A percentile compares a stretch with the other conserved stretches of the same genome.
phyloP scores from a whole-genome alignment of 352 stramenopile species.

The Peronospora farinosa region DNA sequence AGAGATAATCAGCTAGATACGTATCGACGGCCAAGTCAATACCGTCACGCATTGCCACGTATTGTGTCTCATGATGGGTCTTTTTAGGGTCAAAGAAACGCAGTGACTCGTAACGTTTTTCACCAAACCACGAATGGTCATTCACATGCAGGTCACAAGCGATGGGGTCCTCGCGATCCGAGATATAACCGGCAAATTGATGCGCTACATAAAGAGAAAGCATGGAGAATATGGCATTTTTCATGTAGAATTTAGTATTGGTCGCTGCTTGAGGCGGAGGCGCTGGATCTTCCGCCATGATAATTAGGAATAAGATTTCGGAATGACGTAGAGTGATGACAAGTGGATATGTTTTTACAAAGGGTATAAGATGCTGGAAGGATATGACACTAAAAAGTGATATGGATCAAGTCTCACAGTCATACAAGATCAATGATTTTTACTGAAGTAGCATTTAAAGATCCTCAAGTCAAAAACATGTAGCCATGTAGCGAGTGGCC shows the following conservation, averaged over 20 bases:
- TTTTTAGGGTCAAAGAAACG: slow-evolving; percentile 73
- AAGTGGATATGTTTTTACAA: too few relatives aligned
- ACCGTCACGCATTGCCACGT: slow-evolving; percentile 64
- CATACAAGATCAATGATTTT: too few relatives aligned
- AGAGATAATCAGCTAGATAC: slow-evolving; percentile 65
- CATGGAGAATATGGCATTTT: slow-evolving; percentile 75
- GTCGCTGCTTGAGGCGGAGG: slow-evolving; percentile 23
- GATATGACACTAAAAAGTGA: too few relatives aligned
- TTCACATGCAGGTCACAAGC: slow-evolving; percentile 55
- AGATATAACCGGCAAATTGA: slow-evolving; percentile 50
- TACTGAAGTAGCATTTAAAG: too few relatives aligned
- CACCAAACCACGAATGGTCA: slow-evolving; percentile 66
- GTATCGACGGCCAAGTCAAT: slow-evolving; percentile 66
- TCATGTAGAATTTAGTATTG: slow-evolving; percentile 65
- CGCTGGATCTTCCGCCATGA: slow-evolving; percentile 31
- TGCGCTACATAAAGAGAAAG: slow-evolving; percentile 55
- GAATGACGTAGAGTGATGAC: too few relatives aligned
- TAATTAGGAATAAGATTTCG: too few relatives aligned
- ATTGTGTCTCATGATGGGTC: slow-evolving; percentile 65
- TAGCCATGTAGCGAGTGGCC: too few relatives aligned
- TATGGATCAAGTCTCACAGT: too few relatives aligned
- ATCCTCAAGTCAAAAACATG: too few relatives aligned
- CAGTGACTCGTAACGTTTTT: slow-evolving; percentile 59
- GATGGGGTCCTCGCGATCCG: slow-evolving; percentile 53
- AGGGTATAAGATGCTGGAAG: too few relatives aligned